A percentile compares a stretch with the other conserved stretches of the same genome.
phyloP scores from a whole-genome alignment of 2,329 filamentous ascomycete genomes.

The Ophiostoma himal-ulmi region DNA sequence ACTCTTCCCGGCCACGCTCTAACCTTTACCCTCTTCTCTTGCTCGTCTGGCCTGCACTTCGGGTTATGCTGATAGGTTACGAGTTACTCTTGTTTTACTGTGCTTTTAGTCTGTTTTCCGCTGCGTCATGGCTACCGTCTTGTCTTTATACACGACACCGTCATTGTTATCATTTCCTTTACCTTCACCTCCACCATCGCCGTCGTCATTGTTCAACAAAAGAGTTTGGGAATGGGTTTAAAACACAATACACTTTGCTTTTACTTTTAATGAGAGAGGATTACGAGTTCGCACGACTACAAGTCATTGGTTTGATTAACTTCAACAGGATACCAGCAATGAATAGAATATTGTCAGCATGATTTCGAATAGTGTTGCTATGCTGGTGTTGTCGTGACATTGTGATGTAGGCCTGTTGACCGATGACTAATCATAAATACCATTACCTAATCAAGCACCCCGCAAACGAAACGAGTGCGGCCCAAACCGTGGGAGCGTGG shows the following conservation, averaged over 20 bases:
- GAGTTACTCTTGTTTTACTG: not conserved
- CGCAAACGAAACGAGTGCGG: not conserved
- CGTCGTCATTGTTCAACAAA: not conserved
- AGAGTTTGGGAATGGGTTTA: not conserved
- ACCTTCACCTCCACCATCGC: not conserved
- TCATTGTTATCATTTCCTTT: not conserved
- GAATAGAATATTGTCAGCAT: not conserved
- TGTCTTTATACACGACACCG: not conserved
- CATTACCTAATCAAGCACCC: not conserved
- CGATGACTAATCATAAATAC: not conserved
- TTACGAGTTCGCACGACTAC: slow-evolving; percentile 5
- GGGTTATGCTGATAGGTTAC: not conserved
- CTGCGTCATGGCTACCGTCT: not conserved
- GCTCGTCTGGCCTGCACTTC: no score
- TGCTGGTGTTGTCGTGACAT: not conserved
- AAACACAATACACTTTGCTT: not conserved
- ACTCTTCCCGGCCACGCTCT: not conserved
- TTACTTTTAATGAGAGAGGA: not conserved
- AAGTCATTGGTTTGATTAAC: slow-evolving; percentile 16
- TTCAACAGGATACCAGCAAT: slow-evolving; percentile 20
- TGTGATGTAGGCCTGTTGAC: no score
- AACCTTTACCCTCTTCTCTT: no score
- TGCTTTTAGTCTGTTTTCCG: not conserved
- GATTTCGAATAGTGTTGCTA: not conserved
- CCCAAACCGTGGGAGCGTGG: not conserved